These are phyloP conservation scores for Aspergillus baeticus DNA, from an alignment of 495 filamentous ascomycete genomes.

Conservation along the genomic window DNA sequence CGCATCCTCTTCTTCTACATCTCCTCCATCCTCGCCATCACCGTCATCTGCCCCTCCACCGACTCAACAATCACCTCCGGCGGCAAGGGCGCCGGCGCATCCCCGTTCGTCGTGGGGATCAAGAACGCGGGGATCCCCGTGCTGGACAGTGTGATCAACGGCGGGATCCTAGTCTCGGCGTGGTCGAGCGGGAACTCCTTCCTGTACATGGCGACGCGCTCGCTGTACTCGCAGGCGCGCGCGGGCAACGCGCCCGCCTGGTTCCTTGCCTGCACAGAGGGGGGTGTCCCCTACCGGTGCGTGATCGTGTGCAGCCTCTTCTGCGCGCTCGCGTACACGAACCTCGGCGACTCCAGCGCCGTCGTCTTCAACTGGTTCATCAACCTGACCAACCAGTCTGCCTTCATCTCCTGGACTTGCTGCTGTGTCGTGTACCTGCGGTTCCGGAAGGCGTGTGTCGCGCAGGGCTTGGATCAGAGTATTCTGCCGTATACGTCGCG, in stretches of 20 bases:
- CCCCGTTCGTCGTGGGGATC: conserved; percentile 56
- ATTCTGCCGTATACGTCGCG: no score
- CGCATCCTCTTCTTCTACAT: conserved; percentile 77
- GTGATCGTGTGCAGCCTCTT: conserved; percentile 24
- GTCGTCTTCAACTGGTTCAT: conserved; percentile 48
- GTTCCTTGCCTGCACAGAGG: conserved; percentile 32
- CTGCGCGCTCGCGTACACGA: conserved; percentile 25
- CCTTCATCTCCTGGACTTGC: conserved; percentile 43
- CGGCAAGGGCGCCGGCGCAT: conserved; percentile 34
- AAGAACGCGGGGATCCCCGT: conserved; percentile 56
- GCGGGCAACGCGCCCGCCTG: conserved; percentile 35
- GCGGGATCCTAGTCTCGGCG: conserved; percentile 61
- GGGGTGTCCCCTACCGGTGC: conserved; percentile 38
- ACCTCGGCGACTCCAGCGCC: conserved; percentile 6
- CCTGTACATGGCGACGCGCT: conserved; percentile 68
- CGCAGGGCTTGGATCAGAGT: neutral
- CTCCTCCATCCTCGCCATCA: conserved; percentile 65
- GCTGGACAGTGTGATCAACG: conserved; percentile 70
- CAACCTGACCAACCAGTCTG: conserved; percentile 50
- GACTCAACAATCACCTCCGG: conserved; percentile 9
- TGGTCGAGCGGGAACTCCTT: conserved; percentile 69
- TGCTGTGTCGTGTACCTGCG: neutral
- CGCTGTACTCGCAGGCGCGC: conserved; percentile 44
- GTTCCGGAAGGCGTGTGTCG: neutral
- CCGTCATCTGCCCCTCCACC: conserved; percentile 48